Evolutionary conservation across 2,329 filamentous ascomycete genomes (phyloP).

Genomic region (Fusarium sp.): DNA sequence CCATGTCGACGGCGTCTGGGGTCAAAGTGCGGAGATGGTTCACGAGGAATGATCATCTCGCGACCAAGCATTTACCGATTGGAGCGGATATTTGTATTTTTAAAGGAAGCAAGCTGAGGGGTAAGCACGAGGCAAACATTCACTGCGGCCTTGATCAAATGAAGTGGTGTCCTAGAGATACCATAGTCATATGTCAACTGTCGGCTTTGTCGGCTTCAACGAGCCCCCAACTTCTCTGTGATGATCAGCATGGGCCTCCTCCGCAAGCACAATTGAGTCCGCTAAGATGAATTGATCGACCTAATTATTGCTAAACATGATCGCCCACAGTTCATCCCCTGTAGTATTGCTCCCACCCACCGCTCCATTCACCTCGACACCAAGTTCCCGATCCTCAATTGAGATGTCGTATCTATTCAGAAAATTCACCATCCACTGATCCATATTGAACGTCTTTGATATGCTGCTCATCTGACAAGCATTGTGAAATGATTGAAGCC

Average conservation of each 20-base stretch:
- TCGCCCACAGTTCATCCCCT: background rate
- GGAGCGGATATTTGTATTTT: background rate
- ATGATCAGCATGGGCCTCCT: background rate
- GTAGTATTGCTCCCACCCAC: background rate
- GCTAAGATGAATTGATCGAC: background rate
- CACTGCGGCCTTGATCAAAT: background rate
- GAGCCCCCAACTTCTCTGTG: background rate
- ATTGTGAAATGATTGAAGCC: slow-evolving; percentile 1
- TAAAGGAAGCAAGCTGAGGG: too few relatives aligned
- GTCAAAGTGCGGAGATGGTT: background rate
- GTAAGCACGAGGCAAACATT: background rate
- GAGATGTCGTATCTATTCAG: background rate
- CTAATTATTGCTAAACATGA: background rate
- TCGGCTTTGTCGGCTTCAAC: background rate
- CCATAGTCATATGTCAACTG: background rate
- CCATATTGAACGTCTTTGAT: slow-evolving; percentile 10
- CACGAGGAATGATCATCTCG: background rate
- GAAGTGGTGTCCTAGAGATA: background rate
- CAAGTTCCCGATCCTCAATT: background rate
- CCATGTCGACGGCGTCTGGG: background rate
- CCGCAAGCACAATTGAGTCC: background rate
- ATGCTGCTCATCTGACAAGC: slow-evolving; percentile 1
- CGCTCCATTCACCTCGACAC: background rate
- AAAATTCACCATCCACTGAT: slow-evolving; percentile 6
- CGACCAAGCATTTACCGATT: background rate